Conservation (phyloP, 306 rosid species). For the Inga leiocalycina region DNA sequence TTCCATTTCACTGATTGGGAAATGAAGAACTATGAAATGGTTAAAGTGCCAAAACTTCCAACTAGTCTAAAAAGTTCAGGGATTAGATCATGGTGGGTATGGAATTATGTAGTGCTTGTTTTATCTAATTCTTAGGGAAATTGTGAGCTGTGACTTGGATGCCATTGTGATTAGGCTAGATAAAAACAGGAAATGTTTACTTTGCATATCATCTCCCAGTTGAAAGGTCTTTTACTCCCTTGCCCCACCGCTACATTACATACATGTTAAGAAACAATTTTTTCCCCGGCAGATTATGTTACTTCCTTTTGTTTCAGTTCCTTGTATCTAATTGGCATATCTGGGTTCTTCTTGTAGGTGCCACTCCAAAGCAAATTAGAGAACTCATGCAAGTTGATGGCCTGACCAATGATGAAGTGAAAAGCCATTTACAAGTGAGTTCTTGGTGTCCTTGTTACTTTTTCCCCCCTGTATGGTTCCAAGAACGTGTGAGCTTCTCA, state of each 20-base stretch:
- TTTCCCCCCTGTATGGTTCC: conserved; percentile 7
- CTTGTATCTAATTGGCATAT: conserved; percentile 33
- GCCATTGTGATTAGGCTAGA: conserved; percentile 29
- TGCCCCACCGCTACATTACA: conserved; percentile 6
- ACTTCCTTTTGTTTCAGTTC: conserved; percentile 19
- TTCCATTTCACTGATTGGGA: conserved; percentile 17
- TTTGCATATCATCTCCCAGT: conserved; percentile 31
- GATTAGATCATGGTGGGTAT: conserved; percentile 30
- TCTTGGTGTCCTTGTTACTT: conserved; percentile 9
- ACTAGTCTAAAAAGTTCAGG: not conserved
- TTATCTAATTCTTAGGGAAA: conserved; percentile 14
- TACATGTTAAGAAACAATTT: conserved; percentile 21
- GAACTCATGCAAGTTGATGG: conserved; percentile 99
- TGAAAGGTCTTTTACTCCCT: conserved; percentile 14
- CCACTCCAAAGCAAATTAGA: conserved; percentile 98
- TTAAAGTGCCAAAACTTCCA: conserved; percentile 14
- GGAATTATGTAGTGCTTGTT: conserved; percentile 29
- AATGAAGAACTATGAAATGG: conserved; percentile 20
- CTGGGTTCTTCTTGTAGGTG: conserved; percentile 57
- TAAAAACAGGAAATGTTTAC: conserved; percentile 18
- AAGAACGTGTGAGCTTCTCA: conserved; percentile 15
- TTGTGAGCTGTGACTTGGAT: conserved; percentile 26
- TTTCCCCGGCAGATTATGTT: conserved; percentile 9
- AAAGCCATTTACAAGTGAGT: conserved; percentile 94
- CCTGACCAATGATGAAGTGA: conserved; percentile 97